Evolutionary conservation across 345 rosid genomes (phyloP), one percentile per base, ranked within the genome.

Genomic region (Aquilaria malaccensis): DNA sequence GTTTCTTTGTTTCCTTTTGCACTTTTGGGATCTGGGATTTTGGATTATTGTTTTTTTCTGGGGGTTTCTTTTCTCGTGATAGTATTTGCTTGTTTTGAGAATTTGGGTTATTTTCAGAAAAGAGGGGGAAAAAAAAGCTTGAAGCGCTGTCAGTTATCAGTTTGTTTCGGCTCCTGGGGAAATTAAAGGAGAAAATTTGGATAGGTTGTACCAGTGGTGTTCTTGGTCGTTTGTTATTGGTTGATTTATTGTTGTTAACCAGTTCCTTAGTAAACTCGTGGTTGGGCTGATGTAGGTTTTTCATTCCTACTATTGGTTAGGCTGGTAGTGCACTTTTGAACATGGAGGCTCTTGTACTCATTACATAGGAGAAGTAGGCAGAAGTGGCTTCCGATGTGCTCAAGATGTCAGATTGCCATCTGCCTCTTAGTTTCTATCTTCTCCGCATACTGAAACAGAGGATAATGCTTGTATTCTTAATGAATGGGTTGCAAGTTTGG

Each of bases 401-500:
- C 51, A 4, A 29, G 33, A 51, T 81, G 56, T 63, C 75, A 70
- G 76, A 53, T 51, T 31, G 50, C 73, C 78, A 60, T 43, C 50
- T 58, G 66, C 76, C 80, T 57, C 52, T 56, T 62, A 59, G 46
- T 13, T 4, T 3, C 43, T 50, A 52, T 60, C 80, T 71, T 74
- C 82, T 79, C 77, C 81, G 41, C 43, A 86, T 30, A 78, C 2
- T 67, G 47, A 70, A 67, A 62, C 79, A 57, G 76, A 76, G 66
- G 70, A 66, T 81, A 83, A 80, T 83, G 81, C 76, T 73, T 76
- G 77, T 63, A 54, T 56, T 29, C 64, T 57, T 13, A 68, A 46
- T 70, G n/a, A 43, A 58, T 74, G 79, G 71, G 33, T 60, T 76
- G 71, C 86, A 70, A 81, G 85, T 79, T 81, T 80, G 84, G 81